These are phyloP conservation scores for Yamadazyma diddensiae DNA, from an alignment of 1,139 yeast species.

Conservation along the genomic window DNA sequence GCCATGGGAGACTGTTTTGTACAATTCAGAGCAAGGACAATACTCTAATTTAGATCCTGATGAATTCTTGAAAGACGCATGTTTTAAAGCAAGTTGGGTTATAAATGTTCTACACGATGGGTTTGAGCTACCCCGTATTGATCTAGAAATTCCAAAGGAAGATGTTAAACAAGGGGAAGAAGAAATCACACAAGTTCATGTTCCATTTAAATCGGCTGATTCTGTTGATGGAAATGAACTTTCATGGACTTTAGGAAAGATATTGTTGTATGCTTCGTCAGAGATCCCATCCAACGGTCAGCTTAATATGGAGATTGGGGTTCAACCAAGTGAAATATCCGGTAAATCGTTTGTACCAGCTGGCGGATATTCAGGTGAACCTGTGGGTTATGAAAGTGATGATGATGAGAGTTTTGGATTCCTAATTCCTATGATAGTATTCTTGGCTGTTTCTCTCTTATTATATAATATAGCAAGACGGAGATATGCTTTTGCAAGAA, in stretches of 20 bases:
- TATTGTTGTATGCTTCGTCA: slow-evolving; percentile 57
- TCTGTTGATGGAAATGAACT: slow-evolving; percentile 58
- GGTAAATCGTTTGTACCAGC: slow-evolving; percentile 41
- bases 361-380: slow-evolving; percentile 16
- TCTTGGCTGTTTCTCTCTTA: slow-evolving; percentile 17
- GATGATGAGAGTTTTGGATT: slow-evolving; percentile 18
- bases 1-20: slow-evolving; percentile 54
- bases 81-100: slow-evolving; percentile 85
- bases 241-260: slow-evolving; percentile 68
- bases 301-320: slow-evolving; percentile 39
- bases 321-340: slow-evolving; percentile 50
- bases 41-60: slow-evolving; percentile 48
- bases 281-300: slow-evolving; percentile 31
- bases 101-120: slow-evolving; percentile 76
- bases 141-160: slow-evolving; percentile 38
- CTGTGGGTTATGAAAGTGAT: slow-evolving; percentile 16
- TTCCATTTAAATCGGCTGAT: slow-evolving; percentile 60
- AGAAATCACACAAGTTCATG: slow-evolving; percentile 34
- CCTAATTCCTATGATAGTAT: slow-evolving; percentile 12
- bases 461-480: slow-evolving; percentile 9
- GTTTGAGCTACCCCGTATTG: slow-evolving; percentile 66
- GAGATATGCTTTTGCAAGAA: slow-evolving; percentile 9
- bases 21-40: slow-evolving; percentile 49
- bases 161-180: slow-evolving; percentile 18
- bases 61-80: slow-evolving; percentile 55